Evolutionary conservation across 164 flowering plant genomes (phyloP).

Genomic region (Magnolia officinalis): DNA sequence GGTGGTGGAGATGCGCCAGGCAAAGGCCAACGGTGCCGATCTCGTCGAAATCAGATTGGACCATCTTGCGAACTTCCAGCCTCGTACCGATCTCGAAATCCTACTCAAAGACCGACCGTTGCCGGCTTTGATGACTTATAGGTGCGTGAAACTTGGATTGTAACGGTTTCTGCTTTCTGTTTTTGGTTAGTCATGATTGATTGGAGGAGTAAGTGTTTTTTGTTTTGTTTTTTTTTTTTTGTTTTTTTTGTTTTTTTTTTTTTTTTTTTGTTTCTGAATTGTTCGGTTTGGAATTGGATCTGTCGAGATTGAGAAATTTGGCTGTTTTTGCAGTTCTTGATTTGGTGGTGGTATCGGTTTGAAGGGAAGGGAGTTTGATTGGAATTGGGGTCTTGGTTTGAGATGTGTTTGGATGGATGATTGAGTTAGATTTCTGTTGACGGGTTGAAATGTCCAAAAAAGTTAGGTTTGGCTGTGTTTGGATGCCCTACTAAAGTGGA

Average conservation of each 20-base stretch:
- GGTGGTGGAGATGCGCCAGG: conserved; percentile 40
- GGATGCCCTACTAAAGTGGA: background rate
- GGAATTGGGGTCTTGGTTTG: background rate
- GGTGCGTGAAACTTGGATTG: conserved; percentile 21
- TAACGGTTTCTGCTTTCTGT: background rate
- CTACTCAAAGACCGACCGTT: conserved; percentile 33
- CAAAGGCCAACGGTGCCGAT: conserved; percentile 55
- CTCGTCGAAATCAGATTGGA: conserved; percentile 59
- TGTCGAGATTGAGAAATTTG: background rate
- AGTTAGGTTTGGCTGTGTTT: background rate
- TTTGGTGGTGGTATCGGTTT: background rate
- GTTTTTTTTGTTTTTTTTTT: background rate
- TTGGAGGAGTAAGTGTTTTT: background rate
- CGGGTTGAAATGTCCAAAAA: background rate
- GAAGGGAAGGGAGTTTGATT: background rate
- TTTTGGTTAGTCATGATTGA: background rate
- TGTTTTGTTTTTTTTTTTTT: background rate
- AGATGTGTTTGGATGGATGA: background rate
- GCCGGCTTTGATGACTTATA: conserved; percentile 31
- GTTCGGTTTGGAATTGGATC: background rate
- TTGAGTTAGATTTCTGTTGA: no score
- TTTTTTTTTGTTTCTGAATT: background rate
- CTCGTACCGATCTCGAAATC: conserved; percentile 33
- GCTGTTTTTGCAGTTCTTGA: background rate
- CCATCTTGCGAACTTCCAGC: conserved; percentile 29